Base-by-base conservation (phyloP, 495 filamentous ascomycete genomes). In the Penicillium flavigenum region DNA sequence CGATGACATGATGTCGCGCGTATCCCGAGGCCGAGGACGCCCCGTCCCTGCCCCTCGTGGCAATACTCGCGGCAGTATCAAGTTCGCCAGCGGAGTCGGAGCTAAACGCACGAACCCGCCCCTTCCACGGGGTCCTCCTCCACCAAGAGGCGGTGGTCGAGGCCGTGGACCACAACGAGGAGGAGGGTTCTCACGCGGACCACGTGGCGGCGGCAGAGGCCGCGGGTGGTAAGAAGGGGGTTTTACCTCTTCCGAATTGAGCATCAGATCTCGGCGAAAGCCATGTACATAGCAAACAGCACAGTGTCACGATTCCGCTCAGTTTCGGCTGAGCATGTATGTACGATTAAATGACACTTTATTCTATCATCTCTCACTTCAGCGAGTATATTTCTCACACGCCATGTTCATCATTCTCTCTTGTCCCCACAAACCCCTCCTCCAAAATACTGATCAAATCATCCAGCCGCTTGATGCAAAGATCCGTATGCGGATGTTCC, bases 401-500 rank as follows among this genome's bases (percentile, higher is more conserved):
- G 12, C 11, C 47, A 44, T 51, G 49, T 27, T 65, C 63, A 31
- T 67, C 59, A 24, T 65, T 59, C 6, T 47, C 63, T 2, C 58
- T 58, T 7, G 63, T 44, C 4, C 73, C 73, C 22, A 75, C 74
- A 63, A 90, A 87, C 1, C 89, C 89, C 0, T 74, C 69, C 51
- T 92, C 88, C 3, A 93, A 76, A 6, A 91, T 80, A 19, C 79
- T 78, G 45, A 91, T 79, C 65, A 94, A 62, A 60, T 92, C 88
- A 63, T 91, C 87, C 58, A 92, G 65, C 45, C 81, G 78, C 55
- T 70, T 65, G 42, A 89, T 87, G 20, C 80, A 83, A 44, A 86
- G 52, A 72, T 95, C 92, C 1, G 90, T 94, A 72, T 94, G 84
- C 63, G 87, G 79, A 68, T 96, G 90, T 27, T 83, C 77, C 24